phyloP scores from a whole-genome alignment of 202 grass and related monocot species.

The Brachypodium distachyon region DNA sequence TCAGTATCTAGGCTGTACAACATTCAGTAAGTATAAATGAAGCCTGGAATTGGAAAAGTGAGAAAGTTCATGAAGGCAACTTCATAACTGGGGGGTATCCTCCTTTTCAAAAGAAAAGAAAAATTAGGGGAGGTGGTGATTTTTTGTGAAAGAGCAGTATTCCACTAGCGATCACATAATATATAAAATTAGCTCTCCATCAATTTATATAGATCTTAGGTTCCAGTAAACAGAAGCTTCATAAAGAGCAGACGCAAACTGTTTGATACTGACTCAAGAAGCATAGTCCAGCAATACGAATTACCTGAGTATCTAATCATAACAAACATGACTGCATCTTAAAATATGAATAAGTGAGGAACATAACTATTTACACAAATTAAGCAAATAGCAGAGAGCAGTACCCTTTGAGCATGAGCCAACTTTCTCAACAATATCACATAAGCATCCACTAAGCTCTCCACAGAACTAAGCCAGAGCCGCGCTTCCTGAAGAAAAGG shows the following conservation, averaged over 20 bases:
- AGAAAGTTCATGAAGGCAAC: background rate
- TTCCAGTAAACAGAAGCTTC: background rate
- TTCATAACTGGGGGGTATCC: background rate
- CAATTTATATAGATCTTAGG: constrained; percentile 17
- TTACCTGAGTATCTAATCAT: background rate
- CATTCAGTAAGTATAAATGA: background rate
- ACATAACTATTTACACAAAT: background rate
- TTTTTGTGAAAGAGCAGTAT: background rate
- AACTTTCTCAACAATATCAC: constrained; percentile 69
- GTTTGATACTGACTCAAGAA: background rate
- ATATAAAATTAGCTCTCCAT: background rate
- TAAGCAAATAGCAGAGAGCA: constrained; percentile 2
- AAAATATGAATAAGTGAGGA: background rate
- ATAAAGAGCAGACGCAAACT: background rate
- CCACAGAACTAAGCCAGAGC: constrained; percentile 52
- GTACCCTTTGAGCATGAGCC: constrained; percentile 45
- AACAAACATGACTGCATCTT: background rate
- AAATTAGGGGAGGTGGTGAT: background rate
- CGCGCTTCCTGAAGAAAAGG: constrained; percentile 46
- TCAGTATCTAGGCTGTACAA: background rate
- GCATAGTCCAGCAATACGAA: background rate
- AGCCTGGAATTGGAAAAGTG: background rate
- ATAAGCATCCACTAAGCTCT: constrained; percentile 73
- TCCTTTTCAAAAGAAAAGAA: too few relatives aligned
- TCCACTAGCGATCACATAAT: background rate